These are phyloP conservation scores for Hyparrhenia diplandra DNA, from an alignment of 176 grass and related monocot species.

Conservation along the genomic window DNA sequence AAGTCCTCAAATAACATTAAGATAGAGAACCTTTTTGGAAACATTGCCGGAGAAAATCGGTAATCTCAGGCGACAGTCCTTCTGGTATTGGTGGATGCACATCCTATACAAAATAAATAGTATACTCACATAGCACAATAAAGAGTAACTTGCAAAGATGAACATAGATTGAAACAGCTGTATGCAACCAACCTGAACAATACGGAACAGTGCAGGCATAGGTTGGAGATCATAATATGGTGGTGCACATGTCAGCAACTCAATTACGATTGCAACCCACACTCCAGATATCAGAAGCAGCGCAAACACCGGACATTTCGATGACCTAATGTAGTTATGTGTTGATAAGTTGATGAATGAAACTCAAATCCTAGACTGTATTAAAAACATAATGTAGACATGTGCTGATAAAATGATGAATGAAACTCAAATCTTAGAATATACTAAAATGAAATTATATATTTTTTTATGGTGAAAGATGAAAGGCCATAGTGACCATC, in stretches of 20 bases:
- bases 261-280: conserved; percentile 99
- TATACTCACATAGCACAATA: not conserved
- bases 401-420: not conserved
- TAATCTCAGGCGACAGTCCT: conserved; percentile 86
- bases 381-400: conserved; percentile 42
- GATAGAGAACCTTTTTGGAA: conserved; percentile 77
- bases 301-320: conserved; percentile 96
- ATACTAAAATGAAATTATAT: not conserved
- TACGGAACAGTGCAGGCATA: conserved; percentile 98
- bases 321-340: conserved; percentile 61
- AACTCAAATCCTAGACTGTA: conserved; percentile 5
- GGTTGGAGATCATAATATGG: conserved; percentile 99
- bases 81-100: conserved; percentile 96
- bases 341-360: not conserved
- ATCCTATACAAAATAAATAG: conserved; percentile 56
- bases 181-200: conserved; percentile 75
- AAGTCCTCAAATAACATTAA: conserved; percentile 11
- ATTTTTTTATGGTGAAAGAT: not conserved
- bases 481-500: not conserved
- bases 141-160: not conserved
- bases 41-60: conserved; percentile 96
- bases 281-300: conserved; percentile 99
- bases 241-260: conserved; percentile 89
- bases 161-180: conserved; percentile 8
- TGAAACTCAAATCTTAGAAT: not conserved